Base-by-base conservation (phyloP, 2,329 filamentous ascomycete genomes). In the Plectosphaerella plurivora region DNA sequence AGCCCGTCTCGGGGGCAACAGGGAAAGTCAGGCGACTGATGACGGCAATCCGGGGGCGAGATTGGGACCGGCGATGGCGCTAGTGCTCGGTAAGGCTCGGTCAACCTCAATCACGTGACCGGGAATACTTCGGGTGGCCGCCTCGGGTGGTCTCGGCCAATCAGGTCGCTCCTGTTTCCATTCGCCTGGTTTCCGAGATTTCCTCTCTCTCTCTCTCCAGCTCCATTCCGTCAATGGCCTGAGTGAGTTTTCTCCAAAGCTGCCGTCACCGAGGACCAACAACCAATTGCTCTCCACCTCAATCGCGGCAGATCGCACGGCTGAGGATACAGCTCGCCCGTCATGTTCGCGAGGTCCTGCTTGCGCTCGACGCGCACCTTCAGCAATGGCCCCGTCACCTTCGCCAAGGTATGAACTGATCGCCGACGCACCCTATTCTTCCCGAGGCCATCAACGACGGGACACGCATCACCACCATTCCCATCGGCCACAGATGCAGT, bases 331-430 rank as follows among this genome's bases (percentile, higher is more conserved):
- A 69, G 67, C 63, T 70, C 68, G 73, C 73, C 74, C 81, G 88
- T 74, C 72, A 97, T 97, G 93, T 86, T 97, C 83, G 88, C 90
- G 79, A 89, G 91, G 83, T 91, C 91, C 77, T 85, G 85, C 78
- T 78, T 95, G 82, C 91, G 91, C 81, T 86, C 89, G 73, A 83
- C 88, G 84, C 91, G 91, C 84, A 82, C 87, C 69, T 82, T 91
- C 80, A 88, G 85, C 78, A 88, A 87, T 79, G 81, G 83, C 74
- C 79, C 86, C 71, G 79, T 84, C 72, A 83, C 83, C 71, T 76
- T 86, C 67, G 78, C 86, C 69, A 89, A 87, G 87, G 91, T 90
- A 85, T 81, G 85, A 65, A 60, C 41, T 44, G 41, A 44, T 53
- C 49, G 44, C 51, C 45, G 28, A 53, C 42, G 48, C 35, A 49